Conservation (phyloP, 1,284 basidiomycete genomes). For the Trichosporon sp. region DNA sequence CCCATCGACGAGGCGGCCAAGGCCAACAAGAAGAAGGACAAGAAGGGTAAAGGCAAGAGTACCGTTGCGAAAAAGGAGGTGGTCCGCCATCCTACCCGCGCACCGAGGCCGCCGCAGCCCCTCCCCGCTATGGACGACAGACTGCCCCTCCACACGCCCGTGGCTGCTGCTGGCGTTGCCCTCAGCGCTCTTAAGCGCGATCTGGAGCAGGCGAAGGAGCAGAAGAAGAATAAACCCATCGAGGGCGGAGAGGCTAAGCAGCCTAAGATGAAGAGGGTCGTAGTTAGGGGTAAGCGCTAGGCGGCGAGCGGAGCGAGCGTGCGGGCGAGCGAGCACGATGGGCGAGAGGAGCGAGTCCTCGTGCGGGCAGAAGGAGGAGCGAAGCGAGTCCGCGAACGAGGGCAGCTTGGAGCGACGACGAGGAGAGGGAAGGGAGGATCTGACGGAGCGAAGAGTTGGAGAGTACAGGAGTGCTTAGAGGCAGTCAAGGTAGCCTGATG, state of each 20-base stretch:
- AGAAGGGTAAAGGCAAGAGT: neutral
- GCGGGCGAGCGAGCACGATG: too few relatives aligned
- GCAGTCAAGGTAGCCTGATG: too few relatives aligned
- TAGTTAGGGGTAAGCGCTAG: slow-evolving; percentile 40
- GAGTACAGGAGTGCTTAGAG: too few relatives aligned
- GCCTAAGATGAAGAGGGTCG: slow-evolving; percentile 43
- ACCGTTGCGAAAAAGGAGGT: neutral
- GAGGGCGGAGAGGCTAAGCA: slow-evolving; percentile 26
- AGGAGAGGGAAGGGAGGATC: too few relatives aligned
- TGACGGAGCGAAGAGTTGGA: too few relatives aligned
- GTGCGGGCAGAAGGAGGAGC: too few relatives aligned
- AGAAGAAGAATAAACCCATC: slow-evolving; percentile 39
- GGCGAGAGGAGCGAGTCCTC: too few relatives aligned
- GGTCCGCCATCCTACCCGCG: slow-evolving; percentile 23
- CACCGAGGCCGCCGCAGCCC: slow-evolving; percentile 37
- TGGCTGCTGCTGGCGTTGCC: slow-evolving; percentile 43
- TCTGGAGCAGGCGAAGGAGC: slow-evolving; percentile 45
- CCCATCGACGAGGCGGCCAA: neutral
- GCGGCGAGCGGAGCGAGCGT: neutral
- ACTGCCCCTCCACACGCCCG: slow-evolving; percentile 43
- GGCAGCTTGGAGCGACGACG: too few relatives aligned
- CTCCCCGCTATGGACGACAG: slow-evolving; percentile 43
- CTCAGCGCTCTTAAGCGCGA: slow-evolving; percentile 43
- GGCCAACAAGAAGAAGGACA: slow-evolving; percentile 5
- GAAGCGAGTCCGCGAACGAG: too few relatives aligned